phyloP scores from a whole-genome alignment of 345 rosid species.

The Pseudoturritis turrita region DNA sequence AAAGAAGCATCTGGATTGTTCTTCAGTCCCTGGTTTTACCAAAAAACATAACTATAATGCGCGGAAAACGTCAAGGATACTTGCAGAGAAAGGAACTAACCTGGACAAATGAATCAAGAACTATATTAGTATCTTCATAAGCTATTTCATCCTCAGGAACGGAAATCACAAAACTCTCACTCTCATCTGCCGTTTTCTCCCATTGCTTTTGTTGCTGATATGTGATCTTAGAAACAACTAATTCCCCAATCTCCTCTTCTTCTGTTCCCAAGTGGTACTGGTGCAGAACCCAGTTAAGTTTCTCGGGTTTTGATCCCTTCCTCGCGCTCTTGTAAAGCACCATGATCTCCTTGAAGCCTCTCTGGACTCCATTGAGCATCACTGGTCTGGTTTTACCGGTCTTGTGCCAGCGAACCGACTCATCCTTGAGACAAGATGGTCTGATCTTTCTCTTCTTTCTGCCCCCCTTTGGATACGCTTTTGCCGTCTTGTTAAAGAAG shows the following conservation, averaged over 20 bases:
- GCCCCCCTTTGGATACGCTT: slow-evolving; percentile 76
- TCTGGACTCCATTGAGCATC: slow-evolving; percentile 54
- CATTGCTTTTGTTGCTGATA: slow-evolving; percentile 50
- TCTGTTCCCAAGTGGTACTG: slow-evolving; percentile 82
- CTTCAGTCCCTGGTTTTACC: slow-evolving; percentile 32
- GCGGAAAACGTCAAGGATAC: neutral
- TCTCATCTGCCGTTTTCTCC: slow-evolving; percentile 34
- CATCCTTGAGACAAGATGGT: slow-evolving; percentile 32
- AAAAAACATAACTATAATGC: neutral
- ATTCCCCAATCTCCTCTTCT: slow-evolving; percentile 63
- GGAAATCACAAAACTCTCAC: slow-evolving; percentile 20
- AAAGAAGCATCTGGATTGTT: slow-evolving; percentile 20
- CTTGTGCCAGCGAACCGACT: slow-evolving; percentile 84
- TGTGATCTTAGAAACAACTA: slow-evolving; percentile 66
- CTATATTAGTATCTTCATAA: neutral
- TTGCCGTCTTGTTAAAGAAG: slow-evolving; percentile 66
- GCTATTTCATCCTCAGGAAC: neutral
- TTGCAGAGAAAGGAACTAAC: slow-evolving; percentile 16
- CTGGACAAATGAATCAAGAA: slow-evolving; percentile 7
- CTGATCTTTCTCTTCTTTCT: slow-evolving; percentile 76
- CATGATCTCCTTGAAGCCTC: slow-evolving; percentile 83
- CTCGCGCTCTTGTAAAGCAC: slow-evolving; percentile 69
- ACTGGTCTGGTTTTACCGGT: slow-evolving; percentile 80
- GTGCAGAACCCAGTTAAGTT: slow-evolving; percentile 78
- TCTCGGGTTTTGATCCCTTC: slow-evolving; percentile 57